Evolutionary conservation across 768 basidiomycete species (phyloP).

Genomic region (Gloeopeniophorella convolvens): DNA sequence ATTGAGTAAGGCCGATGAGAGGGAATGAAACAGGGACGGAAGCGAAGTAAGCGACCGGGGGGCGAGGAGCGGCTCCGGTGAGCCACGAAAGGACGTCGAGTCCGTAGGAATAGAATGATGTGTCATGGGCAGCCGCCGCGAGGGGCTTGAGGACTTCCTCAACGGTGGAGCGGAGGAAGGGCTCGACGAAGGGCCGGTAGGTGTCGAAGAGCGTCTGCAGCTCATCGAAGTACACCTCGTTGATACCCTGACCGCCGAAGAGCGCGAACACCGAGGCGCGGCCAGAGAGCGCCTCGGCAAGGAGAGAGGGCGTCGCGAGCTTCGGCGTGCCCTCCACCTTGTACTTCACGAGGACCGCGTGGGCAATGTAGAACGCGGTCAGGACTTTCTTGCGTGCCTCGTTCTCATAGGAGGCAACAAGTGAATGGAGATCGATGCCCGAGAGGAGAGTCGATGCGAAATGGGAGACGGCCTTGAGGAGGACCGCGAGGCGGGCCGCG

Average conservation of each 20-base stretch:
- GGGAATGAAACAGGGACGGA: constrained; percentile 93
- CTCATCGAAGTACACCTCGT: constrained; percentile 98
- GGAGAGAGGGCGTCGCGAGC: constrained; percentile 59
- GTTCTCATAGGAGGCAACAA: constrained; percentile 66
- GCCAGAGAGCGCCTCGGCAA: constrained; percentile 53
- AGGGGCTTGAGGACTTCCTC: constrained; percentile 66
- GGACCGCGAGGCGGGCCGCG: constrained; percentile 51
- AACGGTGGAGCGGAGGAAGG: constrained; percentile 62
- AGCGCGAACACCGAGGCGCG: constrained; percentile 81
- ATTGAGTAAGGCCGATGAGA: constrained; percentile 93
- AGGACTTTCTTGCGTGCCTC: constrained; percentile 75
- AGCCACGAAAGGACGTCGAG: constrained; percentile 85
- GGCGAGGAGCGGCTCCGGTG: constrained; percentile 58
- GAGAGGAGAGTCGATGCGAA: constrained; percentile 74
- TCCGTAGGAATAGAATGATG: constrained; percentile 70
- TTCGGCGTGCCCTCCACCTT: constrained; percentile 49
- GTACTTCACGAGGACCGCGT: constrained; percentile 58
- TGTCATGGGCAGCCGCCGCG: constrained; percentile 49
- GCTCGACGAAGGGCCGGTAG: constrained; percentile 79
- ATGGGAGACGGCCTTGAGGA: constrained; percentile 66
- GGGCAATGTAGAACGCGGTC: constrained; percentile 70
- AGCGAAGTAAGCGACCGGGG: constrained; percentile 79
- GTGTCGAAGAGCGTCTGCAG: constrained; percentile 86
- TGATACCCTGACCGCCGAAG: constrained; percentile 97
- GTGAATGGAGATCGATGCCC: constrained; percentile 71